Evolutionary conservation across 2,329 filamentous ascomycete genomes (phyloP), one percentile per base, ranked within the genome.

Genomic region (Coniochaeta prunicola): DNA sequence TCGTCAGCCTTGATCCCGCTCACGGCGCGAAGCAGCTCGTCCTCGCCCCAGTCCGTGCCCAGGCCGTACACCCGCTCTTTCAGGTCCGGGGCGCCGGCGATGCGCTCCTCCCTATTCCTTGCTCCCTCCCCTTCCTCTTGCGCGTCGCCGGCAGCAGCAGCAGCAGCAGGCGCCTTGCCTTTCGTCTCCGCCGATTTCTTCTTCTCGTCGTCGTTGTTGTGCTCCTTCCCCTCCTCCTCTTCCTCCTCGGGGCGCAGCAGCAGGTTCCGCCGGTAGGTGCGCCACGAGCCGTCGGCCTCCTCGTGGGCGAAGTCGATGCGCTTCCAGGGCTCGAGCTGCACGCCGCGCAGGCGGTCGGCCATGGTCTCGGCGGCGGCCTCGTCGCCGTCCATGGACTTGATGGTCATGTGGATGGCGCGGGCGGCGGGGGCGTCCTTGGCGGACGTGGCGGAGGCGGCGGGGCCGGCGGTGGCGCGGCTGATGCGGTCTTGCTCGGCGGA

Each of bases 261-360:
- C 63, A 96, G 82, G 62, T 85, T 87, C 64, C 89, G 84, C 59
- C 87, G 81, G 71, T 92, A 96, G 33, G 86, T 81, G 31, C 84
- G 81, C 84, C 90, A 96, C 3, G 91, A 87, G 59, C 85, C 82
- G 62, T 86, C 81, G 58, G 86, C 84, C 67, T 94, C 88, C 71
- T 96, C 91, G 69, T 96, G 90, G 57, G 89, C 81, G 77, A 92
- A 97, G 61, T 85, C 80, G 71, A 96, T 82, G 61, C 80, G 83
- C 63, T 85, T 83, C 94, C 94, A 99, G 59, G 80, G 77, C 70
- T 99, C 93, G 57, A 86, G 83, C 75, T 96, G 90, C 48, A 96
- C 91, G 50, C 81, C 76, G 65, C 88, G 85, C 63, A 97, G 82
- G 31, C 91, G 85, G 68, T 89, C 82, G 62, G 83, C 87, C 78